These are phyloP conservation scores for Aspergillus hancockii DNA, from an alignment of 495 filamentous ascomycete species.

Conservation along the genomic window DNA sequence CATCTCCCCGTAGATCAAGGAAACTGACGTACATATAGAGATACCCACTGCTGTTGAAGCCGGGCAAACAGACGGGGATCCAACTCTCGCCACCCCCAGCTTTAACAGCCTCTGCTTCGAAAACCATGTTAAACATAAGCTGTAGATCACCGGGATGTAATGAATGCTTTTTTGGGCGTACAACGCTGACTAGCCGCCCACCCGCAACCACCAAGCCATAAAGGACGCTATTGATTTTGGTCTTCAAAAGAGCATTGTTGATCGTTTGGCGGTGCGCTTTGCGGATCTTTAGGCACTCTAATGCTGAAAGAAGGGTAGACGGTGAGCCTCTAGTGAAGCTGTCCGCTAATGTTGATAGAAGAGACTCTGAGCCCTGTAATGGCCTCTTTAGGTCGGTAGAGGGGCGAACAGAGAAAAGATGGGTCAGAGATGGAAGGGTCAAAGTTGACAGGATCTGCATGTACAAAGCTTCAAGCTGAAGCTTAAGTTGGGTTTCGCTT, in stretches of 20 bases:
- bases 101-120: conserved; percentile 86
- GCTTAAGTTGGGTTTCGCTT: conserved; percentile 79
- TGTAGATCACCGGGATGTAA: conserved; percentile 95
- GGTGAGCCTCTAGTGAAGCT: conserved; percentile 92
- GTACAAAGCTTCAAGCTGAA: conserved; percentile 91
- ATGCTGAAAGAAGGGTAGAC: conserved; percentile 80
- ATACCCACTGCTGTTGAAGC: conserved; percentile 97
- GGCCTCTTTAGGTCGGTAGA: conserved; percentile 90
- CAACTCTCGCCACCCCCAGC: conserved; percentile 92
- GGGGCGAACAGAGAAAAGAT: conserved; percentile 85
- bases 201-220: conserved; percentile 95
- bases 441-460: conserved; percentile 97
- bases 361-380: conserved; percentile 88
- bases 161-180: conserved; percentile 91
- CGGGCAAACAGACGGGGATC: conserved; percentile 94
- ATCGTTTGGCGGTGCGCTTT: conserved; percentile 84
- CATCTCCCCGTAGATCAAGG: conserved; percentile 51
- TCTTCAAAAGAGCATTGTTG: conserved; percentile 81
- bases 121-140: conserved; percentile 99
- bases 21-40: conserved; percentile 99
- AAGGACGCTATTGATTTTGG: conserved; percentile 70
- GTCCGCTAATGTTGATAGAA: conserved; percentile 89
- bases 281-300: conserved; percentile 86
- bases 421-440: conserved; percentile 83
- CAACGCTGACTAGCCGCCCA: conserved; percentile 90